Evolutionary conservation across 1,284 basidiomycete genomes (phyloP).

Genomic region (Jaminaea rosea): DNA sequence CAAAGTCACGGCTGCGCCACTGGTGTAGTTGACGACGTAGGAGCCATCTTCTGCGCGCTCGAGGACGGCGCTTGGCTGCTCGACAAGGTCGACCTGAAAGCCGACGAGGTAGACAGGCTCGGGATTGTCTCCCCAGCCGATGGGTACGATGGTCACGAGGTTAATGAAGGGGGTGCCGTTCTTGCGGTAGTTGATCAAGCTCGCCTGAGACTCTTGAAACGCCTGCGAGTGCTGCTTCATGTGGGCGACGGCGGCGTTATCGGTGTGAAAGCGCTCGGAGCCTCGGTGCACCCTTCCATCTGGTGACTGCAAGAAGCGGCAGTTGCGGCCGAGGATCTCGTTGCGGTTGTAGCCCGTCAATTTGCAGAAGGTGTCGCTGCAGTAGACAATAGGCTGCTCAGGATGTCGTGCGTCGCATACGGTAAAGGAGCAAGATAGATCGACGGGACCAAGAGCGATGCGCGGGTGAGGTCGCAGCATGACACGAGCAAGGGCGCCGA

Average conservation of each 20-base stretch:
- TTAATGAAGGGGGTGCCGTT: constrained; percentile 67
- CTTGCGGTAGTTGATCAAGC: constrained; percentile 78
- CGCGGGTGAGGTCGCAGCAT: constrained; percentile 65
- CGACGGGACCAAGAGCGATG: constrained; percentile 76
- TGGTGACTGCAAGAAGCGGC: constrained; percentile 61
- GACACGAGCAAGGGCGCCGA: constrained; percentile 71
- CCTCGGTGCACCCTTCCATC: constrained; percentile 60
- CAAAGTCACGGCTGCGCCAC: background rate
- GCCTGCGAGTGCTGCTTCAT: constrained; percentile 23
- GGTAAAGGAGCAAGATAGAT: constrained; percentile 78
- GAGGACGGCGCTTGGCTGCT: constrained; percentile 74
- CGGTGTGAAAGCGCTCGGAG: constrained; percentile 60
- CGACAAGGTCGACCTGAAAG: constrained; percentile 69
- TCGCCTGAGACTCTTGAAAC: constrained; percentile 59
- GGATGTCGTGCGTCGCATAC: constrained; percentile 72
- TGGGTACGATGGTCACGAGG: constrained; percentile 47
- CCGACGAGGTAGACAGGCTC: constrained; percentile 66
- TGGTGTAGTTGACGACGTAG: constrained; percentile 37
- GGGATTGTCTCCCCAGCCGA: constrained; percentile 19
- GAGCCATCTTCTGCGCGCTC: constrained; percentile 42
- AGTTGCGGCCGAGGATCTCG: constrained; percentile 50
- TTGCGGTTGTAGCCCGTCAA: constrained; percentile 68
- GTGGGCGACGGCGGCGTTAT: constrained; percentile 60
- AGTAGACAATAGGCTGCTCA: constrained; percentile 80
- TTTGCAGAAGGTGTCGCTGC: constrained; percentile 66